Percentiles rank a stretch among this genome's conserved stretches.
Evolutionary conservation across 2,329 filamentous ascomycete genomes (phyloP).

Genomic region (Xylaria hypoxylon): DNA sequence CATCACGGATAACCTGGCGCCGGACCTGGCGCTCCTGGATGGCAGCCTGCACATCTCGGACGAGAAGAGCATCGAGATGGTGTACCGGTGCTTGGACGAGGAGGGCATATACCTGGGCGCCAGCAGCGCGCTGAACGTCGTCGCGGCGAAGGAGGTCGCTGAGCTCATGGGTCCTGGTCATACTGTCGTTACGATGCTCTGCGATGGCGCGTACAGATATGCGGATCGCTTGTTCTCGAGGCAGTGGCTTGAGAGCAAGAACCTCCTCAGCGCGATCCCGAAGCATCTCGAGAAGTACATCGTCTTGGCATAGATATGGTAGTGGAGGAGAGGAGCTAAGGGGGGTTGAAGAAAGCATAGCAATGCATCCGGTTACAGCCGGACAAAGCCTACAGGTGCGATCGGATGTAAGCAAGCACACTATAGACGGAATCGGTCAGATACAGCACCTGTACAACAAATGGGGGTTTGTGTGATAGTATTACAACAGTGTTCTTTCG

Average conservation of each 20-base stretch:
- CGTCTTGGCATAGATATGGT: conserved; percentile 74
- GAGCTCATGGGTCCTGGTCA: conserved; percentile 88
- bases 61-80: conserved; percentile 97
- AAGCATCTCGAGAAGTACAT: conserved; percentile 92
- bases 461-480: conserved; percentile 6
- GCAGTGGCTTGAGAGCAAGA: conserved; percentile 91
- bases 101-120: conserved; percentile 96
- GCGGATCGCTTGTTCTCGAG: conserved; percentile 92
- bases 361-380: background rate
- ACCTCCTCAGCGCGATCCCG: conserved; percentile 82
- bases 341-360: conserved; percentile 9
- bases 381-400: background rate
- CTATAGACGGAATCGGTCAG: background rate
- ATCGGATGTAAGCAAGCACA: conserved; percentile 5
- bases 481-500: conserved; percentile 34
- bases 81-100: conserved; percentile 94
- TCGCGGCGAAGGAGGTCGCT: conserved; percentile 92
- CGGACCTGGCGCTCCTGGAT: conserved; percentile 86
- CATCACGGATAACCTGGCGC: conserved; percentile 92
- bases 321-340: background rate
- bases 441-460: conserved; percentile 21
- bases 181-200: conserved; percentile 93
- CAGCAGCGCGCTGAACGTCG: conserved; percentile 93
- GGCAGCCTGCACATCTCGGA: conserved; percentile 87
- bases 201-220: conserved; percentile 97